phyloP scores from a whole-genome alignment of 1,284 basidiomycete genomes.

The Boletus smithii region DNA sequence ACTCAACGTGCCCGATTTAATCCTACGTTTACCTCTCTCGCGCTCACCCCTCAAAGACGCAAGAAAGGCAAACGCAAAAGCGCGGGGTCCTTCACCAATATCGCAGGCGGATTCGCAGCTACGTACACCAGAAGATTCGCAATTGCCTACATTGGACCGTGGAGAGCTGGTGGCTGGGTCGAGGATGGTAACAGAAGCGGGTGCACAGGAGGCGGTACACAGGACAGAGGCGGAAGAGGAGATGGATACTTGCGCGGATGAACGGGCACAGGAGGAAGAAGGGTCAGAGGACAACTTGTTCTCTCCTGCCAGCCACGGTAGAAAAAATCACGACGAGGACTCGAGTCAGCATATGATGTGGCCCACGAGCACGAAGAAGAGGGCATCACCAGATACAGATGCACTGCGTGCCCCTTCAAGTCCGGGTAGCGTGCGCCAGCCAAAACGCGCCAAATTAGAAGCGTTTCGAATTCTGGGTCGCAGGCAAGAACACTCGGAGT shows the following conservation, averaged over 20 bases:
- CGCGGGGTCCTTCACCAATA: not conserved
- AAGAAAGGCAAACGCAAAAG: slow-evolving; percentile 31
- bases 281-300: slow-evolving; percentile 11
- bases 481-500: slow-evolving; percentile 12
- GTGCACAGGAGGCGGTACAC: not conserved
- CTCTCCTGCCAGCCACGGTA: not conserved
- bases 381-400: slow-evolving; percentile 26
- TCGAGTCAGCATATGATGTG: not conserved
- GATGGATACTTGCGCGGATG: not conserved
- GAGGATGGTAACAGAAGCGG: not conserved
- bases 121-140: not conserved
- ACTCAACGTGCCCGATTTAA: slow-evolving; percentile 42
- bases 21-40: slow-evolving; percentile 40
- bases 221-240: not conserved
- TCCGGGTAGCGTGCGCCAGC: slow-evolving; percentile 12
- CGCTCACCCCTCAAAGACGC: slow-evolving; percentile 53
- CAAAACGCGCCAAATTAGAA: slow-evolving; percentile 29
- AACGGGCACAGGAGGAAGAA: not conserved
- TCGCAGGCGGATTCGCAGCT: not conserved
- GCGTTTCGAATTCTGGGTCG: slow-evolving; percentile 13
- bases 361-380: slow-evolving; percentile 23
- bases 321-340: not conserved
- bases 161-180: not conserved
- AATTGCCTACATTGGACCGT: not conserved
- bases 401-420: slow-evolving; percentile 10